A percentile compares a stretch with the other conserved stretches of the same genome.
These are phyloP conservation scores for Microthyrium microscopicum DNA, from an alignment of 2,329 filamentous ascomycete species.

Conservation along the genomic window DNA sequence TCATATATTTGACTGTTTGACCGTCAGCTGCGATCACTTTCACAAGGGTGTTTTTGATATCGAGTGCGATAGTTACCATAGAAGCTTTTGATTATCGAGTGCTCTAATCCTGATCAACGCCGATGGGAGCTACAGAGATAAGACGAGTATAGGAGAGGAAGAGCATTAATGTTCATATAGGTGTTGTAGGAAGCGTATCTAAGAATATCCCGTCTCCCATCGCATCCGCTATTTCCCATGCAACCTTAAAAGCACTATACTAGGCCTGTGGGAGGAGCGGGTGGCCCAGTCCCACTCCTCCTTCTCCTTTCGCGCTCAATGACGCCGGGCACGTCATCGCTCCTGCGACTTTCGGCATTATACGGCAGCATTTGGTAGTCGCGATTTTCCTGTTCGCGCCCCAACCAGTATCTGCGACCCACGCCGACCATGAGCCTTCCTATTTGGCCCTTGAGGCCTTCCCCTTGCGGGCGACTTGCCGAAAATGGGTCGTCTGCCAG, in stretches of 20 bases:
- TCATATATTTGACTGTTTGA: no score
- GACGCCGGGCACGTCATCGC: constrained; percentile 27
- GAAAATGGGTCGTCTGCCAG: constrained; percentile 54
- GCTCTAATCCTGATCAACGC: no score
- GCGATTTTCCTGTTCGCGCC: constrained; percentile 40
- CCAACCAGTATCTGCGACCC: constrained; percentile 67
- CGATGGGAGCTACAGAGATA: no score
- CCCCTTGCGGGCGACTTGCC: constrained; percentile 50
- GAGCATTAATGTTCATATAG: no score
- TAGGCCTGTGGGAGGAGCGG: constrained; percentile 17
- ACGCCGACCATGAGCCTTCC: constrained; percentile 65
- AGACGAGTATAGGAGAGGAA: no score
- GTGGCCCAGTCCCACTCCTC: constrained; percentile 43
- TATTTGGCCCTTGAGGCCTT: constrained; percentile 62
- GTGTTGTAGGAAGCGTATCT: no score
- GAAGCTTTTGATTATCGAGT: no score
- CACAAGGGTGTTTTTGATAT: no score
- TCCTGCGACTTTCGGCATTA: constrained; percentile 37
- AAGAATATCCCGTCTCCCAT: no score
- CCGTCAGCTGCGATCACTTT: no score
- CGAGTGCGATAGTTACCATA: no score
- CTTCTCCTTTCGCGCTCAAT: constrained; percentile 43
- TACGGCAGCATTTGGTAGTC: constrained; percentile 51
- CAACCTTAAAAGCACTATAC: background rate
- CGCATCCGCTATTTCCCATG: no score